Percentiles rank a stretch among this genome's conserved stretches.
These are phyloP conservation scores for Malassezia cuniculi DNA, from an alignment of 1,284 basidiomycete species.

Conservation along the genomic window DNA sequence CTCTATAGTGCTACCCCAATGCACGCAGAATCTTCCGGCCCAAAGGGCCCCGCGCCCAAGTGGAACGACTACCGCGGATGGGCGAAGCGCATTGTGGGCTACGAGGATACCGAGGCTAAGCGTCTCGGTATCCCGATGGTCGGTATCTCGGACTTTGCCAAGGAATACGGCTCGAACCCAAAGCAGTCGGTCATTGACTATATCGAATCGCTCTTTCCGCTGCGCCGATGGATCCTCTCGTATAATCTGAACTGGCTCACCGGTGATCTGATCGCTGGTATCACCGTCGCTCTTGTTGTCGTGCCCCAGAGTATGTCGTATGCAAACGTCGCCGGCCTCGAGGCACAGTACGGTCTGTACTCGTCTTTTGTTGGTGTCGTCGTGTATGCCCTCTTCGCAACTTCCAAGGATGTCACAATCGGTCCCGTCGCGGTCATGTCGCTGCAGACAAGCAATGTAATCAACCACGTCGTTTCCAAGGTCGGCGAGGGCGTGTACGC, in stretches of 20 bases:
- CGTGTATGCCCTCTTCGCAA: constrained; percentile 51
- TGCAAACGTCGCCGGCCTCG: constrained; percentile 66
- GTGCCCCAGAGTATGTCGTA: constrained; percentile 49
- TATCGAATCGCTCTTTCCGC: constrained; percentile 40
- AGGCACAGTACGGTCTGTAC: constrained; percentile 81
- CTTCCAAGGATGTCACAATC: constrained; percentile 45
- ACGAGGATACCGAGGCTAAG: constrained; percentile 37
- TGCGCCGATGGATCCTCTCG: constrained; percentile 44
- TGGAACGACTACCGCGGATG: too few species aligned
- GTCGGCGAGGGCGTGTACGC: constrained; percentile 12
- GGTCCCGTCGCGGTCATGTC: constrained; percentile 72
- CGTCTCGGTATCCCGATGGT: constrained; percentile 40
- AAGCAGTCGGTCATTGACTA: constrained; percentile 22
- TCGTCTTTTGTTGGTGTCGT: constrained; percentile 82
- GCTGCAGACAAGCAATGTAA: constrained; percentile 61
- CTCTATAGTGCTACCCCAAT: too few species aligned
- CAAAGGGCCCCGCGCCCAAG: too few species aligned
- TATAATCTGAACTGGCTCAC: constrained; percentile 45
- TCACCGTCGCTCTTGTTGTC: constrained; percentile 45
- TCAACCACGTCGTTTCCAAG: constrained; percentile 18
- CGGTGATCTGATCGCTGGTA: constrained; percentile 46
- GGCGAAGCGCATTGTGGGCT: constrained; percentile 22
- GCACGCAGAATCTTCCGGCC: too few species aligned
- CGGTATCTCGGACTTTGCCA: constrained; percentile 30
- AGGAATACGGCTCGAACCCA: constrained; percentile 22